Evolutionary conservation across 495 filamentous ascomycete genomes (phyloP), one percentile per base, ranked within the genome.

Genomic region (Mytilinidion resinicola): DNA sequence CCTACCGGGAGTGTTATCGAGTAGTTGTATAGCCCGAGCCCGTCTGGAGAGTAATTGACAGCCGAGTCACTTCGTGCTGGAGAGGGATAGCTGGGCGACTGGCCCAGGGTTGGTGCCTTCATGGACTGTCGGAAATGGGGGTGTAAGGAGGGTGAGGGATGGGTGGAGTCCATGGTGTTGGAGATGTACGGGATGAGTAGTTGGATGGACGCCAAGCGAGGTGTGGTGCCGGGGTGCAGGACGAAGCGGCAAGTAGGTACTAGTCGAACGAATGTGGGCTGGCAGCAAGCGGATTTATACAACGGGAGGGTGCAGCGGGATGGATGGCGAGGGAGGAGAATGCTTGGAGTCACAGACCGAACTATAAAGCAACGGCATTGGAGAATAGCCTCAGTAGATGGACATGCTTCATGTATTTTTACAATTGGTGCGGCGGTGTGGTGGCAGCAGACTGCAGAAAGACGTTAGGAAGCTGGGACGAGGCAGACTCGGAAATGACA

Each of bases 301-400:
- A 49, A 30, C 46, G 21, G 25, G 15, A 25, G 21, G 21, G 12
- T 49, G 17, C 21, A n/a, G 46, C 81, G 44, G 86, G 87, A 8
- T 82, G 88, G 42, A 84, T 83, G 15, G 82, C 83, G 5, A 93
- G 90, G 90, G 88, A 95, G 63, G 88, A 90, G 39, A 85, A 92
- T 64, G 89, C 87, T 38, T 81, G 86, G 46, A 49, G 46, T 49
- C 19, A 12, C 33, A 25, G 15, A 14, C 15, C 17, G 46, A 20
- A 25, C 46, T 49, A 49, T 49, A 49, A 49, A 49, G 21, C 46
- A 14, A 49, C 4, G 42, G 15, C 46, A 49, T 49, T n/a, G 20
- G 42, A 46, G 46, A 49, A 49, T 17, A 49, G 46, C 46, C 46
- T 49, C 46, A 49, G 33, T 49, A 14, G 9, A 46, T 38, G 20